Conservation (phyloP, 352 stramenopile species). For the Phytophthora ohioensis region DNA sequence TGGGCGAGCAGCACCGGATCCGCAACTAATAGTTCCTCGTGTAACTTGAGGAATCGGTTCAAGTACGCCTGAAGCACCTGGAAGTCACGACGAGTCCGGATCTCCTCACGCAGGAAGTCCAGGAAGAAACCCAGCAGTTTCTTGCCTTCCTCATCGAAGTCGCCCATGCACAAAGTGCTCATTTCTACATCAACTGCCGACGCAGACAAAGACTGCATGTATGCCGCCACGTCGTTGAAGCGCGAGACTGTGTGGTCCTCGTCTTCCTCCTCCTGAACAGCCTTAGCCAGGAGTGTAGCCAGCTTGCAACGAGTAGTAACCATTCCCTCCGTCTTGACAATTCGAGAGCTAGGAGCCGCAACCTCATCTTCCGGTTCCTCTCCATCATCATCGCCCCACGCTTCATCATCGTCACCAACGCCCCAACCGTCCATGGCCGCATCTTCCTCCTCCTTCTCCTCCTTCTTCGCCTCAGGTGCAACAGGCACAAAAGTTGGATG, state of each 20-base stretch:
- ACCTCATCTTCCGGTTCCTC: constrained; percentile 39
- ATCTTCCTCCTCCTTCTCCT: constrained; percentile 40
- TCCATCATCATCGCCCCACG: constrained; percentile 66
- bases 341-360: constrained; percentile 56
- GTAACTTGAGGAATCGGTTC: constrained; percentile 89
- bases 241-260: constrained; percentile 31
- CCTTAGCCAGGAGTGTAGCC: constrained; percentile 58
- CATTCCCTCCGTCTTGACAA: constrained; percentile 76
- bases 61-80: constrained; percentile 87
- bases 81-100: constrained; percentile 74
- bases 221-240: constrained; percentile 57
- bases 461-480: constrained; percentile 37
- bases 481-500: constrained; percentile 80
- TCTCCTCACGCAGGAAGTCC: constrained; percentile 68
- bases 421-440: constrained; percentile 75
- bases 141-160: constrained; percentile 83
- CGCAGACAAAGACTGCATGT: constrained; percentile 81
- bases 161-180: constrained; percentile 86
- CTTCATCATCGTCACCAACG: constrained; percentile 64
- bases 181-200: constrained; percentile 84
- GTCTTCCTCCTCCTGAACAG: constrained; percentile 35
- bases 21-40: constrained; percentile 76
- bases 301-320: constrained; percentile 80
- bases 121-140: constrained; percentile 70
- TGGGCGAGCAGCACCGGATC: constrained; percentile 61